Percentiles rank a stretch among this genome's conserved stretches.
Evolutionary conservation across 2,329 filamentous ascomycete species (phyloP).

Genomic region (Moelleriella libera): DNA sequence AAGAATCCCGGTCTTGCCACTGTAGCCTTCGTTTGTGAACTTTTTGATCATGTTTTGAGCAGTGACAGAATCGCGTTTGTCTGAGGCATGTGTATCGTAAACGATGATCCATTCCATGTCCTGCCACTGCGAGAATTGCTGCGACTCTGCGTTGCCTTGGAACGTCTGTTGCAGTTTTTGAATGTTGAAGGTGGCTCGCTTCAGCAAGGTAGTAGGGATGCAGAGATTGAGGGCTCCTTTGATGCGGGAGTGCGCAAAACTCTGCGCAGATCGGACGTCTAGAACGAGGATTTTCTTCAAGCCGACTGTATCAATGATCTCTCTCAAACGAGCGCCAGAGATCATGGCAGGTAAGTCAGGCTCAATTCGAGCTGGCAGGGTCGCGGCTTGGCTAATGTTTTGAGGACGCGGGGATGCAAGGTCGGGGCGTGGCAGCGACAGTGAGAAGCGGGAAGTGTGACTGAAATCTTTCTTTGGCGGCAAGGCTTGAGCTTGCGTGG

Average conservation of each 20-base stretch:
- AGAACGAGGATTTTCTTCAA: constrained; percentile 48
- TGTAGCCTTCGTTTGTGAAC: constrained; percentile 73
- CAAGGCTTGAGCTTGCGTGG: constrained; percentile 10
- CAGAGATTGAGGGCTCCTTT: constrained; percentile 78
- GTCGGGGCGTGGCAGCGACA: constrained; percentile 32
- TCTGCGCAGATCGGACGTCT: constrained; percentile 76
- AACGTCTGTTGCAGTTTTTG: constrained; percentile 82
- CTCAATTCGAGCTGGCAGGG: constrained; percentile 36
- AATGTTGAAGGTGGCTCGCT: constrained; percentile 79
- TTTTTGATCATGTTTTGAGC: constrained; percentile 87
- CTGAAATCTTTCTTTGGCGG: constrained; percentile 32
- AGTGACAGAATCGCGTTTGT: constrained; percentile 66
- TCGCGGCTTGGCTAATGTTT: constrained; percentile 26
- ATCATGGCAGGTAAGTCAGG: constrained; percentile 35
- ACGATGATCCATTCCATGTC: constrained; percentile 66
- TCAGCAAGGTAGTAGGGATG: constrained; percentile 86
- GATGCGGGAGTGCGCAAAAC: constrained; percentile 64
- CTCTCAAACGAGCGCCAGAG: constrained; percentile 36
- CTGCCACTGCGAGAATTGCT: constrained; percentile 64
- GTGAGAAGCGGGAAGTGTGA: constrained; percentile 35
- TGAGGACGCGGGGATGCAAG: constrained; percentile 17
- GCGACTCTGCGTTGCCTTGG: constrained; percentile 53
- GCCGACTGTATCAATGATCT: constrained; percentile 32
- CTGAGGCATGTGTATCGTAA: constrained; percentile 66
- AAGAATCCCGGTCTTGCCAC: constrained; percentile 59